phyloP scores from a whole-genome alignment of 192 early-diverging fungal genomes.

The Coemansia sp. region DNA sequence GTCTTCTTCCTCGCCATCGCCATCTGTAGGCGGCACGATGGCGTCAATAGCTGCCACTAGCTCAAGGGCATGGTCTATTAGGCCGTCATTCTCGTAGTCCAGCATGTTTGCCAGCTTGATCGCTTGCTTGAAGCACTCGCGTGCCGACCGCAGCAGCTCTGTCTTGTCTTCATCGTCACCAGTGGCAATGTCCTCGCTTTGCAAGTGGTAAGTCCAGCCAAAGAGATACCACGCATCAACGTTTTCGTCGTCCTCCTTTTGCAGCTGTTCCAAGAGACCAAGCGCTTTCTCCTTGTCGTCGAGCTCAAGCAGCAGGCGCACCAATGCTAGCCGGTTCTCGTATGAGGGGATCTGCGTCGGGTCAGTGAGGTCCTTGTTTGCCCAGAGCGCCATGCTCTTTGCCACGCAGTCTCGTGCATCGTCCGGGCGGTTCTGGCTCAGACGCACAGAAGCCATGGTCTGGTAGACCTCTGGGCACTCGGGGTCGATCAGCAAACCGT shows the following conservation, averaged over 20 bases:
- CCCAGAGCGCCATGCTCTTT: slow-evolving; percentile 74
- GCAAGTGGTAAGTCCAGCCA: slow-evolving; percentile 90
- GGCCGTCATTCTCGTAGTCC: slow-evolving; percentile 67
- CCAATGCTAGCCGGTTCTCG: slow-evolving; percentile 77
- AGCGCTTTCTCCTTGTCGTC: slow-evolving; percentile 78
- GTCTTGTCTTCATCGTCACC: slow-evolving; percentile 25
- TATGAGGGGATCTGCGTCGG: slow-evolving; percentile 67
- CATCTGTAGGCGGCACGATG: slow-evolving; percentile 52
- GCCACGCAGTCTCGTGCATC: slow-evolving; percentile 74
- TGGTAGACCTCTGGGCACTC: slow-evolving; percentile 83
- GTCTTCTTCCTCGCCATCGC: slow-evolving; percentile 58
- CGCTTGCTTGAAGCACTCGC: slow-evolving; percentile 48
- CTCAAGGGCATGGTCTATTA: slow-evolving; percentile 71
- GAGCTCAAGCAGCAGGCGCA: slow-evolving; percentile 87
- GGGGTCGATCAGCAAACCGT: slow-evolving; percentile 70
- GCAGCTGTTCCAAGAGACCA: slow-evolving; percentile 72
- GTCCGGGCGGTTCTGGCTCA: slow-evolving; percentile 80
- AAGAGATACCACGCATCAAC: slow-evolving; percentile 95
- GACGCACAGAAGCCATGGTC: slow-evolving; percentile 83
- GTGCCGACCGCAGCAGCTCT: slow-evolving; percentile 32
- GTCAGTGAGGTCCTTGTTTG: slow-evolving; percentile 57
- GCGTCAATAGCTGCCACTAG: slow-evolving; percentile 63
- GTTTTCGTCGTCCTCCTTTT: slow-evolving; percentile 91
- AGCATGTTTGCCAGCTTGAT: slow-evolving; percentile 62
- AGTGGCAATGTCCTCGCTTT: slow-evolving; percentile 72